Base-by-base conservation (phyloP, 2,329 filamentous ascomycete genomes). In the Colletotrichum tropicale region DNA sequence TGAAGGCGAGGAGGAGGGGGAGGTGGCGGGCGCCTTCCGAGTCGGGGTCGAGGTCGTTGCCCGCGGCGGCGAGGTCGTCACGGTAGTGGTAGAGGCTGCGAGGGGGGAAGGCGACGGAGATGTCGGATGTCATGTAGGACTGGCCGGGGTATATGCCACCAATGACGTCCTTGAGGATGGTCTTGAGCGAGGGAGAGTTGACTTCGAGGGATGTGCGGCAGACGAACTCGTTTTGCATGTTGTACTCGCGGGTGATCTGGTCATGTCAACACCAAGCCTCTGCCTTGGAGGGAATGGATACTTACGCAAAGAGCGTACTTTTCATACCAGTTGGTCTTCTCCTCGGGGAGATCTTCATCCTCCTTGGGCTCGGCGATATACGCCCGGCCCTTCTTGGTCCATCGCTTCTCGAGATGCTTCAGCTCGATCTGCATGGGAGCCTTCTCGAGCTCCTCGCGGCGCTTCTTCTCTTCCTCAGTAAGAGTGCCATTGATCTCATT, bases 1-100 rank as follows among this genome's bases (percentile, higher is more conserved):
- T 82, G 26, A 88, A 85, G 30, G 83, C 82, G 75, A 86, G 83
- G 12, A 92, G 81, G 0, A 91, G 78, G 10, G 73, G 79, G 65
- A 80, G 79, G 62, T 83, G 81, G 24, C 76, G 77, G 15, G 78
- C 79, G 16, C 77, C 78, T 8, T 82, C 76, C 2, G 79, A 78
- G 4, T 80, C 80, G 9, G 79, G 72, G 15, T 78, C 78, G 15
- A 79, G 71, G 9, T 76, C 64, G 5, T 64, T 48, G 56, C 80
- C 78, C 4, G 77, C 77, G 4, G 74, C 75, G 68, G 80, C 74
- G 7, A 83, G 77, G 72, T 81, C 78, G 56, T 70, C 67, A 10
- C 78, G 79, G 74, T 81, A 82, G 74, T 81, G 79, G 52, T 81
- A 82, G 7, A 82, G 78, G 16, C 78, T 79, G 36, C 77, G 78